Percentiles rank a stretch among this genome's conserved stretches.
These are phyloP conservation scores for Leccinum subfulvum DNA, from an alignment of 1,284 basidiomycete genomes.

Conservation along the genomic window DNA sequence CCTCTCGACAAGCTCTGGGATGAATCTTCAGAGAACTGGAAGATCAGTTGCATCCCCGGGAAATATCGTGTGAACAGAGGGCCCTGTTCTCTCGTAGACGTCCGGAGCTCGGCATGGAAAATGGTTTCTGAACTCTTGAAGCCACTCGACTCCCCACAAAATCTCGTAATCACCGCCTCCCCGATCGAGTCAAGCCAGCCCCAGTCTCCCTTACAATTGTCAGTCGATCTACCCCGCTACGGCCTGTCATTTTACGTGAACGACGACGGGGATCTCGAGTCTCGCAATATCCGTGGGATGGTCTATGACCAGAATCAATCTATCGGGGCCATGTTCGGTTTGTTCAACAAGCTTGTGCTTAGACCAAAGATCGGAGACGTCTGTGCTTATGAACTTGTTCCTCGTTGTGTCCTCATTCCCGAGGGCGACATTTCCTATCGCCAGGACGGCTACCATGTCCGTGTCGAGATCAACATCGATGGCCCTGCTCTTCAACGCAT, in stretches of 20 bases:
- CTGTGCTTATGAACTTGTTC: neutral
- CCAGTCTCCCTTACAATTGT: conserved; percentile 13
- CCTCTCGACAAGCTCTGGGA: conserved; percentile 30
- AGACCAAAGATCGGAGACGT: neutral
- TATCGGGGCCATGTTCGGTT: neutral
- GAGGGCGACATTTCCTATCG: conserved; percentile 20
- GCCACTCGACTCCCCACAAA: conserved; percentile 32
- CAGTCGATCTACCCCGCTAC: conserved; percentile 42
- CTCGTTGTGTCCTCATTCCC: neutral
- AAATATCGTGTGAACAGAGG: neutral
- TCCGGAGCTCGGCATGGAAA: conserved; percentile 10
- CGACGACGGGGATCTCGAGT: conserved; percentile 29
- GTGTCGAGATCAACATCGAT: conserved; percentile 23
- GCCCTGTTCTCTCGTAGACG: neutral
- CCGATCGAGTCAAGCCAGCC: conserved; percentile 9
- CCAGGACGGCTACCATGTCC: conserved; percentile 26
- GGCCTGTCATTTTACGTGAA: conserved; percentile 38
- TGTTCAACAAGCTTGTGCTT: neutral
- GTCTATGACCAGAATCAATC: conserved; percentile 1
- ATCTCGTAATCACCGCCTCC: conserved; percentile 28
- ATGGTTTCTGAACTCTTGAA: conserved; percentile 33
- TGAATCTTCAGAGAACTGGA: conserved; percentile 22
- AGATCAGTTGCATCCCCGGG: conserved; percentile 1
- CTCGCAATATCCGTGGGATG: conserved; percentile 1
- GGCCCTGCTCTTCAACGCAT: conserved; percentile 10